Conservation (phyloP, 352 stramenopile species). For the Globisporangium okanoganense region DNA sequence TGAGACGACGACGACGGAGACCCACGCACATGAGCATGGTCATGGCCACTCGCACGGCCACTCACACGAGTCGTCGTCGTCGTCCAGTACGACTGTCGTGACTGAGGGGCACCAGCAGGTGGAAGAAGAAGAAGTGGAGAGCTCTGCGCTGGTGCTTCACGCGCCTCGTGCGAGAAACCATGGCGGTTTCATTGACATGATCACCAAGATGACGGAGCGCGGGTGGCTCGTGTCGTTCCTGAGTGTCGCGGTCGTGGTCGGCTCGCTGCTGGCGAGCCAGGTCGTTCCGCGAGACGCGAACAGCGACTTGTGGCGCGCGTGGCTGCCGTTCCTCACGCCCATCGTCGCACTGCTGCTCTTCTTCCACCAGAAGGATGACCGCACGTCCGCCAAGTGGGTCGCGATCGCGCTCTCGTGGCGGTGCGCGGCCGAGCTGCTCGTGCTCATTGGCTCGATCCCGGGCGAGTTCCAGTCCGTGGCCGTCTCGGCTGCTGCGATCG, state of each 20-base stretch:
- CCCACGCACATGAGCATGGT: background rate
- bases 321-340: conserved; percentile 63
- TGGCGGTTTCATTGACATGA: conserved; percentile 26
- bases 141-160: conserved; percentile 20
- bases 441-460: conserved; percentile 44
- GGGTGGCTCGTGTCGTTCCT: conserved; percentile 62
- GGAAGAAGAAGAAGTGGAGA: conserved; percentile 17
- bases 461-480: conserved; percentile 47
- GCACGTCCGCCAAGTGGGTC: conserved; percentile 74
- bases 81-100: conserved; percentile 4
- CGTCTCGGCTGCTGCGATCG: conserved; percentile 29
- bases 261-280: conserved; percentile 58
- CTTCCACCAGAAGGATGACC: conserved; percentile 71
- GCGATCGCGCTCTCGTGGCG: conserved; percentile 79
- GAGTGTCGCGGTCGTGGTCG: conserved; percentile 65
- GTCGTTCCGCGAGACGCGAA: conserved; percentile 32
- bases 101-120: background rate
- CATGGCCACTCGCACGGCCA: background rate
- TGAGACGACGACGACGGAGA: conserved; percentile 9
- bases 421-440: conserved; percentile 57
- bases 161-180: conserved; percentile 7
- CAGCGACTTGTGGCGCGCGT: conserved; percentile 46
- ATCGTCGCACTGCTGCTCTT: conserved; percentile 64
- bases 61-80: background rate
- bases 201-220: conserved; percentile 50